Evolutionary conservation across 2,329 filamentous ascomycete genomes (phyloP).

Genomic region (Rhexocercosporidium sp.): DNA sequence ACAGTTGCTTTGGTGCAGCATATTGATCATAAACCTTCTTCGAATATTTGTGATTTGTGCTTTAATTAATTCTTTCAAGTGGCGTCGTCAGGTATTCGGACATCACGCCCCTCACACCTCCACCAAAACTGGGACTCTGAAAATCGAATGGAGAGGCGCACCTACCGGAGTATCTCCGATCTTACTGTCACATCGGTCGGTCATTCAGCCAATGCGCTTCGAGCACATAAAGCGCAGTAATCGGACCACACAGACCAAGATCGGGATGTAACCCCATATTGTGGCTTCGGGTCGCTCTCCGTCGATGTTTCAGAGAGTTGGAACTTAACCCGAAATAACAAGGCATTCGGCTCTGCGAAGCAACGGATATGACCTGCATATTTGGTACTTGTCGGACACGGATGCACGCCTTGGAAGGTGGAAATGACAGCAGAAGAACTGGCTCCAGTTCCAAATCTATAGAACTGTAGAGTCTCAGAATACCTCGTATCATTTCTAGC

Average conservation of each 20-base stretch:
- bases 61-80: no score
- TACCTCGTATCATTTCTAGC: no score
- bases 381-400: neutral
- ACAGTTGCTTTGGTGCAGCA: no score
- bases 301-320: neutral
- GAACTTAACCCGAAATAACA: neutral
- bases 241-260: neutral
- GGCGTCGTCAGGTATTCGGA: no score
- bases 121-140: no score
- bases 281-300: neutral
- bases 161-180: no score
- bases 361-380: neutral
- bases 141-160: no score
- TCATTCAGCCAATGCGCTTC: slow-evolving; percentile 5
- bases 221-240: neutral
- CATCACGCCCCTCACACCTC: no score
- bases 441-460: neutral
- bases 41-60: no score
- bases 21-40: no score
- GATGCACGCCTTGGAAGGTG: neutral
- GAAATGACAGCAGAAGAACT: neutral
- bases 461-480: no score
- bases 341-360: neutral
- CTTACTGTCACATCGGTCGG: no score
- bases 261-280: neutral